Conservation (phyloP, 208 protist species). For the Naegleria lovaniensis region DNA sequence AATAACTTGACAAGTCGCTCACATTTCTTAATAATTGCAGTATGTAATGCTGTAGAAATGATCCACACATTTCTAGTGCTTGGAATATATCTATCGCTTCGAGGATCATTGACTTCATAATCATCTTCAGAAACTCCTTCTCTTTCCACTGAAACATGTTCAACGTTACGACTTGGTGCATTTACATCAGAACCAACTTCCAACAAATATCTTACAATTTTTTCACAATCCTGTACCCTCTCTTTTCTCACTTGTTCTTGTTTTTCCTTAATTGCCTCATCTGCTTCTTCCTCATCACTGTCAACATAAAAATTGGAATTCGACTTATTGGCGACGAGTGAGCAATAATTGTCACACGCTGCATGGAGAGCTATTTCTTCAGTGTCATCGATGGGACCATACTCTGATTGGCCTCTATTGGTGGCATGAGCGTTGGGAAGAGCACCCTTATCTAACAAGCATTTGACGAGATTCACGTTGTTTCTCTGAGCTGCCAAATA, state of each 20-base stretch:
- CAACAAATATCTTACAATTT: neutral
- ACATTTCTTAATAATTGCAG: neutral
- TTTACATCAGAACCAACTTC: neutral
- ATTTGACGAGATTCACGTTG: neutral
- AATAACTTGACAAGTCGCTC: neutral
- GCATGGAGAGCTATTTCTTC: neutral
- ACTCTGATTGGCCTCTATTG: neutral
- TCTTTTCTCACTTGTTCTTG: neutral
- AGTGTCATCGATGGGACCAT: neutral
- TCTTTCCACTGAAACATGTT: neutral
- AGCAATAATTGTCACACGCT: neutral
- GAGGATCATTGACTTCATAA: neutral
- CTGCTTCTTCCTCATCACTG: neutral
- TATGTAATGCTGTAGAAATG: neutral
- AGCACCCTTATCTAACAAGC: neutral
- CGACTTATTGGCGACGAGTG: neutral
- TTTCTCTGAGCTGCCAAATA: neutral
- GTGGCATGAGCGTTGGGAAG: neutral
- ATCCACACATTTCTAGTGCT: neutral
- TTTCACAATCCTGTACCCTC: no score
- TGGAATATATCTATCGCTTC: neutral
- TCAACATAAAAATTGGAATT: neutral
- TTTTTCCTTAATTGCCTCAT: neutral
- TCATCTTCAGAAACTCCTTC: neutral
- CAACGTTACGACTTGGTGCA: neutral